A percentile compares a stretch with the other conserved stretches of the same genome.
phyloP scores from a whole-genome alignment of 2,329 filamentous ascomycete species.

The Colletotrichum kahawae region DNA sequence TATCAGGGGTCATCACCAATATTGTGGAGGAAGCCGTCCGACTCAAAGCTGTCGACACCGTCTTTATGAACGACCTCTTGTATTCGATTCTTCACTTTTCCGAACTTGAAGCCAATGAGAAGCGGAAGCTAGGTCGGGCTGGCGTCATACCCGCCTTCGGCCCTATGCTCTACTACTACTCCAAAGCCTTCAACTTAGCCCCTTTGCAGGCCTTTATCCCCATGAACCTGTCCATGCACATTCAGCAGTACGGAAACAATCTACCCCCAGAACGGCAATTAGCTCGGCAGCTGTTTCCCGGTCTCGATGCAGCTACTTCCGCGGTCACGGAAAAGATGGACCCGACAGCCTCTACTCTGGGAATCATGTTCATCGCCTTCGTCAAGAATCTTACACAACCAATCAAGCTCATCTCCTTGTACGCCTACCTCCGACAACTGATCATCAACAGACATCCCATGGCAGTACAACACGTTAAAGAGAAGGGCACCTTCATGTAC shows the following conservation, averaged over 20 bases:
- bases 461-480: constrained; percentile 38
- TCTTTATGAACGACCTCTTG: constrained; percentile 53
- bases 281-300: constrained; percentile 30
- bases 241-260: constrained; percentile 6
- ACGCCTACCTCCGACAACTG: constrained; percentile 49
- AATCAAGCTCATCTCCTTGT: constrained; percentile 49
- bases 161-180: constrained; percentile 54
- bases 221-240: constrained; percentile 16
- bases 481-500: constrained; percentile 50
- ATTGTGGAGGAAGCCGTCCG: constrained; percentile 37
- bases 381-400: constrained; percentile 43
- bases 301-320: constrained; percentile 36
- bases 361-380: constrained; percentile 54
- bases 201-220: constrained; percentile 47
- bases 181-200: constrained; percentile 50
- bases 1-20: constrained; percentile 55
- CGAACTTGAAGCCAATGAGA: constrained; percentile 41
- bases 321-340: constrained; percentile 25
- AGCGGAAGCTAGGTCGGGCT: constrained; percentile 31
- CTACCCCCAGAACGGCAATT: constrained; percentile 19
- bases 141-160: constrained; percentile 44
- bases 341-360: constrained; percentile 44
- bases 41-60: constrained; percentile 53
- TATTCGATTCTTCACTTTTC: constrained; percentile 48
- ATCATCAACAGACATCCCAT: constrained; percentile 41